Conservation (phyloP, 441 rosid genomes). For the Croton setiger region DNA sequence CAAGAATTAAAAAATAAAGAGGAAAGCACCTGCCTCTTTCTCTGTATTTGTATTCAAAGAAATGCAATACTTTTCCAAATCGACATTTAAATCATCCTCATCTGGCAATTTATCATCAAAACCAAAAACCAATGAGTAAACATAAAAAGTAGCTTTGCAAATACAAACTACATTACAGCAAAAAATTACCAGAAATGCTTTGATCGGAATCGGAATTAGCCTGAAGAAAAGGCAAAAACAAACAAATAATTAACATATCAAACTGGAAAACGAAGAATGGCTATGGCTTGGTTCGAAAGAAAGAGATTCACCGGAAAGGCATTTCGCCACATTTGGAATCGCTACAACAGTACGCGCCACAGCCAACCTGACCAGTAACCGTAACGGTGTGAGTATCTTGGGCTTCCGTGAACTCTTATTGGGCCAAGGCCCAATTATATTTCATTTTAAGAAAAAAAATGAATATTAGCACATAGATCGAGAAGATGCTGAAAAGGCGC, state of each 20-base stretch:
- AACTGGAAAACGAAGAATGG: not conserved
- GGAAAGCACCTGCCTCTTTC: slow-evolving; percentile 28
- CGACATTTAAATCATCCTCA: slow-evolving; percentile 46
- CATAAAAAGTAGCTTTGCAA: not conserved
- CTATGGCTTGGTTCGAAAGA: not conserved
- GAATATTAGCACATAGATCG: not conserved
- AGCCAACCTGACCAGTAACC: slow-evolving; percentile 2
- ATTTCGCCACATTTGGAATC: slow-evolving; percentile 54
- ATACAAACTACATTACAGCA: not conserved
- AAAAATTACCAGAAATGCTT: slow-evolving; percentile 66
- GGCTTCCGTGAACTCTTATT: not conserved
- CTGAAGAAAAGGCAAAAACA: slow-evolving; percentile 14
- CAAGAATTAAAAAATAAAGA: slow-evolving; percentile 1
- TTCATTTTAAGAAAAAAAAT: not conserved
- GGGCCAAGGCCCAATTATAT: not conserved
- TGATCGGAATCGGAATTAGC: slow-evolving; percentile 60
- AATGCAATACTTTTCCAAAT: slow-evolving; percentile 35
- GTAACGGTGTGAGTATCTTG: not conserved
- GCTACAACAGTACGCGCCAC: not conserved
- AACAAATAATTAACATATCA: not conserved
- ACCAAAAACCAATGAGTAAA: not conserved
- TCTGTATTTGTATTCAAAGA: slow-evolving; percentile 28
- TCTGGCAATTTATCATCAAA: slow-evolving; percentile 31
- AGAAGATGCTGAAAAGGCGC: slow-evolving; percentile 8
- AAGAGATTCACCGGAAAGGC: slow-evolving; percentile 31